A percentile compares a stretch with the other conserved stretches of the same genome.
These are phyloP conservation scores for Viola odorata DNA, from an alignment of 345 rosid genomes.

Conservation along the genomic window DNA sequence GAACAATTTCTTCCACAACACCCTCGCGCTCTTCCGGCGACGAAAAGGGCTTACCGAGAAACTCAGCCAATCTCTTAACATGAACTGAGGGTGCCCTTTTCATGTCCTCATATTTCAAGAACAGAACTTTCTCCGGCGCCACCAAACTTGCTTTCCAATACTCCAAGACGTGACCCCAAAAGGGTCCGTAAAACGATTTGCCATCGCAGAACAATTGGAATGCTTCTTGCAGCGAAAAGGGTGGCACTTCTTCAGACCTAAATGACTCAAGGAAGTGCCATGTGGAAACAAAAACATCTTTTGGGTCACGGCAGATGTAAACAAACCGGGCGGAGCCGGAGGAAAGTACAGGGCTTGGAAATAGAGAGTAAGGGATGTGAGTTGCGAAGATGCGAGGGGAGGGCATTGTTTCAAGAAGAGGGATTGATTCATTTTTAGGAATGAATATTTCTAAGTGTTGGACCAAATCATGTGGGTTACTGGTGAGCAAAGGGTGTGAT, in stretches of 20 bases:
- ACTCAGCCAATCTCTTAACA: slow-evolving; percentile 35
- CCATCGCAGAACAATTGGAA: slow-evolving; percentile 47
- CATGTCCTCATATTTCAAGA: slow-evolving; percentile 50
- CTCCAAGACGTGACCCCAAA: slow-evolving; percentile 51
- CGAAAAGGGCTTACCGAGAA: slow-evolving; percentile 44
- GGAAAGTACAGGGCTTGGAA: slow-evolving; percentile 28
- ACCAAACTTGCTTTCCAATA: slow-evolving; percentile 53
- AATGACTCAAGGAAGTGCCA: slow-evolving; percentile 52
- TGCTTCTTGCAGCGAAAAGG: slow-evolving; percentile 26
- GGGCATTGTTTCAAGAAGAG: slow-evolving; percentile 22
- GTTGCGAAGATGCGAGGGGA: slow-evolving; percentile 45
- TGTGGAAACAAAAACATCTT: slow-evolving; percentile 49
- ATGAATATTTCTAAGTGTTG: slow-evolving; percentile 41
- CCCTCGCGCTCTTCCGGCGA: slow-evolving; percentile 33
- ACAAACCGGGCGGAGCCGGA: slow-evolving; percentile 40
- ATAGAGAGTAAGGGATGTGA: slow-evolving; percentile 30
- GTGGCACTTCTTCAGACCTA: slow-evolving; percentile 19
- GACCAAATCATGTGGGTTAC: slow-evolving; percentile 50
- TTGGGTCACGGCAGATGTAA: slow-evolving; percentile 54
- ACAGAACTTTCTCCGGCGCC: slow-evolving; percentile 30
- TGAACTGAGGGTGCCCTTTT: slow-evolving; percentile 26
- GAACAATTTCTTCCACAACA: slow-evolving; percentile 32
- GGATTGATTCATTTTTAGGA: slow-evolving; percentile 4
- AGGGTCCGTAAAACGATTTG: slow-evolving; percentile 42
- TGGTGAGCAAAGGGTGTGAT: slow-evolving; percentile 43